Percentiles rank a stretch among this genome's conserved stretches.
These are phyloP conservation scores for Fomitopsis palustris DNA, from an alignment of 1,284 basidiomycete genomes.

Conservation along the genomic window DNA sequence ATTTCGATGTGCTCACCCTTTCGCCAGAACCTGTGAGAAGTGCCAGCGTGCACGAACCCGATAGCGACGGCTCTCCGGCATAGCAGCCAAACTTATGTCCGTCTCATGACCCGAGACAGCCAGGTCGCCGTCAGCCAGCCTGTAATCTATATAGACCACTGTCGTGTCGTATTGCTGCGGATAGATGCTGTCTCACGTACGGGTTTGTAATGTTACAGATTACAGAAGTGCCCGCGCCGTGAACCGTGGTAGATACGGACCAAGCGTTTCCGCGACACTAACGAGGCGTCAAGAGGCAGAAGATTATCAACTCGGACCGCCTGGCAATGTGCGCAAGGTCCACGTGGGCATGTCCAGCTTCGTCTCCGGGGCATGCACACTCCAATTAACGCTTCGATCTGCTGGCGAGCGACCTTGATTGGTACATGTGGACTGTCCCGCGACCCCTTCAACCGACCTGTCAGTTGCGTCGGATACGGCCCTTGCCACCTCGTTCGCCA, in stretches of 20 bases:
- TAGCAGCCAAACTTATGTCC: slow-evolving; percentile 26
- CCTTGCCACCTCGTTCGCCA: not conserved
- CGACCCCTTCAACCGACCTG: not conserved
- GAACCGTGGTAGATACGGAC: not conserved
- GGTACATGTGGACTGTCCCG: not conserved
- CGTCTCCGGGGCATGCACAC: not conserved
- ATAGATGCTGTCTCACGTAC: slow-evolving; percentile 7
- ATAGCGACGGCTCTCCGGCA: slow-evolving; percentile 74
- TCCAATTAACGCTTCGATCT: not conserved
- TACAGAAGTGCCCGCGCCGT: not conserved
- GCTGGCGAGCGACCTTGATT: not conserved
- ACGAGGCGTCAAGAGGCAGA: not conserved
- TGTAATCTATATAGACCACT: slow-evolving; percentile 7
- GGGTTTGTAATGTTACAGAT: slow-evolving; percentile 6
- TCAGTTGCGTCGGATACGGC: not conserved
- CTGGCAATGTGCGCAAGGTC: not conserved
- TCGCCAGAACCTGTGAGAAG: slow-evolving; percentile 58
- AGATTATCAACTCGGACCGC: slow-evolving; percentile 3
- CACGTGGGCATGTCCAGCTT: slow-evolving; percentile 4
- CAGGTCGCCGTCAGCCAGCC: not conserved
- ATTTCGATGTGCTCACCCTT: slow-evolving; percentile 18
- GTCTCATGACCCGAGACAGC: slow-evolving; percentile 1
- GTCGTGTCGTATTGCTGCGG: slow-evolving; percentile 9
- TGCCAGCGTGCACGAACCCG: slow-evolving; percentile 49
- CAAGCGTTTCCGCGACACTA: not conserved